phyloP scores from a whole-genome alignment of 441 rosid genomes.

The Metrosideros polymorpha region DNA sequence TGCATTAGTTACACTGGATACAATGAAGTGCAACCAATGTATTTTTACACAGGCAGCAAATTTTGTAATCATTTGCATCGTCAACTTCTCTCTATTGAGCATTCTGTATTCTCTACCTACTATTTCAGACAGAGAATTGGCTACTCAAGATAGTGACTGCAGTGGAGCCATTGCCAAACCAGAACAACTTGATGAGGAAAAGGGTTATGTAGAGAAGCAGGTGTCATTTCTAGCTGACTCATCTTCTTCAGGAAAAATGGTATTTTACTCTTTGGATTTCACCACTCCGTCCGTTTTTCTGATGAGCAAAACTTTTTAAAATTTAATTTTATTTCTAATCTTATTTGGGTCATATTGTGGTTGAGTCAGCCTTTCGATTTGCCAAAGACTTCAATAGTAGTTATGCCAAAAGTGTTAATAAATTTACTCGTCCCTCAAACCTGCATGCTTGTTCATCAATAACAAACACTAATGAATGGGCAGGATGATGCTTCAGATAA shows the following conservation, averaged over 20 bases:
- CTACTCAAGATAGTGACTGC: slow-evolving; percentile 11
- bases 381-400: background rate
- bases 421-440: background rate
- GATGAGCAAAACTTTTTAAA: background rate
- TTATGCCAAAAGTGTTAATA: background rate
- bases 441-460: background rate
- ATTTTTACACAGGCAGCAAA: background rate
- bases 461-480: background rate
- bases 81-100: background rate
- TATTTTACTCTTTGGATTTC: slow-evolving; percentile 5
- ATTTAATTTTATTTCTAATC: background rate
- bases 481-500: background rate
- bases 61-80: background rate
- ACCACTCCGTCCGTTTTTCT: background rate
- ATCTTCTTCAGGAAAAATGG: slow-evolving; percentile 24
- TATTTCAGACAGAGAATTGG: slow-evolving; percentile 6
- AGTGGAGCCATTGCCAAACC: slow-evolving; percentile 15
- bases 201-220: slow-evolving; percentile 25
- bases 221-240: slow-evolving; percentile 22
- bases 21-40: background rate
- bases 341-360: background rate
- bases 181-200: slow-evolving; percentile 14
- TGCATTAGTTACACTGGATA: background rate
- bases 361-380: background rate
- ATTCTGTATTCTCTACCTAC: background rate